phyloP scores from a whole-genome alignment of 768 basidiomycete species.

The Strobilomyces confusus region DNA sequence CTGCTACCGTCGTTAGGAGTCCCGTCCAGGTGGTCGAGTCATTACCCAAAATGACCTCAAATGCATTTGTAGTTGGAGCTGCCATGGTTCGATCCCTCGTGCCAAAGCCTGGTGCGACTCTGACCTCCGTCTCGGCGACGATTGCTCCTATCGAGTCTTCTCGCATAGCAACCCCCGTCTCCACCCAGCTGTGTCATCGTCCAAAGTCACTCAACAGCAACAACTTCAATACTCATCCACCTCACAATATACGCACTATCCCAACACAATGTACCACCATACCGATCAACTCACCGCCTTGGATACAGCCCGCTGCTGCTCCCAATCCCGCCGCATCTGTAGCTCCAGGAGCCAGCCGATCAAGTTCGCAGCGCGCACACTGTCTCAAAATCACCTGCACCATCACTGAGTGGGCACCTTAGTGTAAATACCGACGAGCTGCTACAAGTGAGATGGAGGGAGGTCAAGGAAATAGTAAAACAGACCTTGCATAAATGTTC shows the following conservation, averaged over 20 bases:
- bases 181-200: slow-evolving; percentile 10
- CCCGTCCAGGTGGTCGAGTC: slow-evolving; percentile 19
- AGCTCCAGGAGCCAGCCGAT: slow-evolving; percentile 2
- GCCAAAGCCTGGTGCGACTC: slow-evolving; percentile 22
- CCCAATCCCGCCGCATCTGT: slow-evolving; percentile 17
- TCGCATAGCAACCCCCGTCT: slow-evolving; percentile 18
- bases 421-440: too few species aligned
- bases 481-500: too few species aligned
- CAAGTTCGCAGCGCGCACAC: slow-evolving; percentile 26
- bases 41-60: slow-evolving; percentile 19
- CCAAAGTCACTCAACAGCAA: slow-evolving; percentile 33
- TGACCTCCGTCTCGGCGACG: slow-evolving; percentile 23
- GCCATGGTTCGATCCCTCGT: slow-evolving; percentile 19
- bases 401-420: slow-evolving; percentile 29
- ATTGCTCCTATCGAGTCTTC: slow-evolving; percentile 16
- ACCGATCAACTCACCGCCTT: too few species aligned
- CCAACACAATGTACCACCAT: slow-evolving; percentile 48
- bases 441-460: too few species aligned
- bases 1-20: slow-evolving; percentile 17
- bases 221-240: slow-evolving; percentile 34
- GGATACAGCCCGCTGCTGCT: slow-evolving; percentile 23
- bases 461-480: too few species aligned
- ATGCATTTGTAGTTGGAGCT: slow-evolving; percentile 12
- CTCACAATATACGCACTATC: slow-evolving; percentile 46
- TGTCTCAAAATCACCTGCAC: slow-evolving; percentile 30